These are phyloP conservation scores for Pugionium dolabratum DNA, from an alignment of 345 rosid genomes.

Conservation along the genomic window DNA sequence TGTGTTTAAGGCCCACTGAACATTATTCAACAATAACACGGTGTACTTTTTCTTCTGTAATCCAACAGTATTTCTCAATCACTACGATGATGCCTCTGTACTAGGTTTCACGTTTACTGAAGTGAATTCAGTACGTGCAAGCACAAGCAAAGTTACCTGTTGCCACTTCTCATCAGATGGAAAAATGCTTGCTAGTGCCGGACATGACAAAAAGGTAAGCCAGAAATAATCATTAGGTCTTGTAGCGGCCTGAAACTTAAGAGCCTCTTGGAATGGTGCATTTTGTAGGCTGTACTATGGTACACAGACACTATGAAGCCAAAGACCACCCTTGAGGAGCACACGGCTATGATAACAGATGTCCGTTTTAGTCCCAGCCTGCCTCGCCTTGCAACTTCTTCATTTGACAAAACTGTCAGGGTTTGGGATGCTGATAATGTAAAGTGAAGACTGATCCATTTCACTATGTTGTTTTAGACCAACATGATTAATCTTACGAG, in stretches of 20 bases:
- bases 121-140: conserved; percentile 73
- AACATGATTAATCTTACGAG: conserved; percentile 3
- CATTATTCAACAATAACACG: neutral
- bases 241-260: conserved; percentile 23
- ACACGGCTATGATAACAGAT: conserved; percentile 75
- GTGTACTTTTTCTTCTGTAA: conserved; percentile 23
- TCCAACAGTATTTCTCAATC: conserved; percentile 22
- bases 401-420: conserved; percentile 93
- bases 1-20: conserved; percentile 17
- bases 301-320: conserved; percentile 68
- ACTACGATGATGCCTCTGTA: conserved; percentile 29
- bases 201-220: conserved; percentile 91
- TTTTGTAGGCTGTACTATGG: conserved; percentile 85
- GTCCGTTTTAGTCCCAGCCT: conserved; percentile 93
- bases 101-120: conserved; percentile 73
- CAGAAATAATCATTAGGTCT: conserved; percentile 12
- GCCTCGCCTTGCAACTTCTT: conserved; percentile 91
- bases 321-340: conserved; percentile 82
- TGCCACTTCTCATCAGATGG: conserved; percentile 99
- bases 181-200: conserved; percentile 92
- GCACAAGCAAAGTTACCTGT: conserved; percentile 70
- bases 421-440: conserved; percentile 99
- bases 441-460: conserved; percentile 36
- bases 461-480: conserved; percentile 7
- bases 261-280: conserved; percentile 17